Conservation (phyloP, 2,329 filamentous ascomycete genomes). For the Fusarium poae region DNA sequence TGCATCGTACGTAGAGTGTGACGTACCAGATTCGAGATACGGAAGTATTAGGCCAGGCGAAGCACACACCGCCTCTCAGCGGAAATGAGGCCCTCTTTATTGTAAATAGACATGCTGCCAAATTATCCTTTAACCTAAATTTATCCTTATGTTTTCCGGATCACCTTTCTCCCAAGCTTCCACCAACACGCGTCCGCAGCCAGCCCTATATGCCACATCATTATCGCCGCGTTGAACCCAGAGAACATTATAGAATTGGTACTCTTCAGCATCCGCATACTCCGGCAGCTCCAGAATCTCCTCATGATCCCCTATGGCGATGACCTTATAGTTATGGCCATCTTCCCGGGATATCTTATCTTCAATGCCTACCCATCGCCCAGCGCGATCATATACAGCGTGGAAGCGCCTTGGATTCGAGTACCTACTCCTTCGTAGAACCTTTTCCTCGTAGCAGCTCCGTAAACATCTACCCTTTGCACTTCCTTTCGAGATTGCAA, state of each 20-base stretch:
- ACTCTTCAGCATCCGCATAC: background rate
- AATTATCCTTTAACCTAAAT: background rate
- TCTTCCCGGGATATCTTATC: too few relatives aligned
- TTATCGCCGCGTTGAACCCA: background rate
- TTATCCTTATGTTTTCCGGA: background rate
- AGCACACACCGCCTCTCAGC: too few relatives aligned
- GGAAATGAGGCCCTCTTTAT: too few relatives aligned
- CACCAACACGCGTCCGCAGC: background rate
- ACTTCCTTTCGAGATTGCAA: background rate
- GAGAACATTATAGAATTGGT: background rate
- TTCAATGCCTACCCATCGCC: background rate
- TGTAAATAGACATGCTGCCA: too few relatives aligned
- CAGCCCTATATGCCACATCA: background rate
- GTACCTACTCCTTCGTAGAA: background rate
- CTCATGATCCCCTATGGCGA: background rate
- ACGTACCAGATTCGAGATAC: too few relatives aligned
- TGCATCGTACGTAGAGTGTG: too few relatives aligned
- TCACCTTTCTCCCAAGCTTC: background rate
- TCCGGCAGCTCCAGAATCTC: background rate
- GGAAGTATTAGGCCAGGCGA: too few relatives aligned
- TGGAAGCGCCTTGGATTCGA: background rate
- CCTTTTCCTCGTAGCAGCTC: background rate
- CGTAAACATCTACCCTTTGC: background rate
- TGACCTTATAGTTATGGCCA: background rate
- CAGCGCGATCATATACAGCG: background rate